These are phyloP conservation scores for Quambalaria eucalypti DNA, from an alignment of 1,284 basidiomycete species.

Conservation along the genomic window DNA sequence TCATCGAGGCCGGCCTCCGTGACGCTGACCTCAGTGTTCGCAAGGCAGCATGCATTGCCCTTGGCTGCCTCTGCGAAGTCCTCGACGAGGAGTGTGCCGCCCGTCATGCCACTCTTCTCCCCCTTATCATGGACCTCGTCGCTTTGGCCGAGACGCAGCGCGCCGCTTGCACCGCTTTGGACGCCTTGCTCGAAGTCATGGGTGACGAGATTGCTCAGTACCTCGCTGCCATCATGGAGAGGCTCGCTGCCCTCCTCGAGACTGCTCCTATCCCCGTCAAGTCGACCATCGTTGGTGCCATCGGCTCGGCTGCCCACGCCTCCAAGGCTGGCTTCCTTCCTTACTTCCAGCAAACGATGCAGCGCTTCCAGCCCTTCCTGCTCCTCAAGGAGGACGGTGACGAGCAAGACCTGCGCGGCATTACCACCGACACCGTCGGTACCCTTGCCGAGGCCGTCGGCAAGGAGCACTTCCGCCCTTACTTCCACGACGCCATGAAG, in stretches of 20 bases:
- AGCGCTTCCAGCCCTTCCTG: constrained; percentile 74
- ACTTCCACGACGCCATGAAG: constrained; percentile 91
- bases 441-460: constrained; percentile 97
- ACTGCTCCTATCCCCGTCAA: constrained; percentile 78
- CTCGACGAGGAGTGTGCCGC: constrained; percentile 84
- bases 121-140: constrained; percentile 61
- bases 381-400: constrained; percentile 70
- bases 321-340: constrained; percentile 84
- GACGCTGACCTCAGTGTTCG: constrained; percentile 78
- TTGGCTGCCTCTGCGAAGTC: constrained; percentile 96
- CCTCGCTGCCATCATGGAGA: constrained; percentile 89
- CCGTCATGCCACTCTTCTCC: constrained; percentile 75
- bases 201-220: constrained; percentile 83
- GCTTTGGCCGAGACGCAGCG: constrained; percentile 80
- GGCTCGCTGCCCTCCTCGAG: constrained; percentile 77
- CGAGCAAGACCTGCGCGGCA: constrained; percentile 80
- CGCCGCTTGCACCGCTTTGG: constrained; percentile 87
- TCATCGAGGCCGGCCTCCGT: constrained; percentile 78
- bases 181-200: constrained; percentile 90
- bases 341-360: constrained; percentile 90
- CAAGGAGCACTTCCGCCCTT: constrained; percentile 84
- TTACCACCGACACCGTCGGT: constrained; percentile 95
- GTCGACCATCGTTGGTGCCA: constrained; percentile 91
- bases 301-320: constrained; percentile 96
- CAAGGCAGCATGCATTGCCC: constrained; percentile 87